Percentiles rank a stretch among this genome's conserved stretches.
These are phyloP conservation scores for Pseudogymnoascus sp. DNA, from an alignment of 2,329 filamentous ascomycete genomes.

Conservation along the genomic window DNA sequence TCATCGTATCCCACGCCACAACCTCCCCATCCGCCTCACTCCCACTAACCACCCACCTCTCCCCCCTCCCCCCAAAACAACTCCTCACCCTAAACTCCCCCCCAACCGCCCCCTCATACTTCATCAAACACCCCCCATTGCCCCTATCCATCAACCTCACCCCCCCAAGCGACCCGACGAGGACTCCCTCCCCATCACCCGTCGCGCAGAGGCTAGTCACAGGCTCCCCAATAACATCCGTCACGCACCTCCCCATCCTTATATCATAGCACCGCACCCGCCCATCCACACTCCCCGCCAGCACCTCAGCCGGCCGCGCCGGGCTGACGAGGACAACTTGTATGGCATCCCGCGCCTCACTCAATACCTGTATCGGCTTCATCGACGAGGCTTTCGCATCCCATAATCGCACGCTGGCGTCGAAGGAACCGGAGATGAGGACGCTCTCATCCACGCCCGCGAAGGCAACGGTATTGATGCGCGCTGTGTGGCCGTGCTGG, in stretches of 20 bases:
- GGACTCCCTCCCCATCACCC: conserved; percentile 62
- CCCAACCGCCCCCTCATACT: conserved; percentile 52
- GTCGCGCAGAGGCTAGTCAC: conserved; percentile 72
- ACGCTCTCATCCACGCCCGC: conserved; percentile 68
- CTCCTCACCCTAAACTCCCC: conserved; percentile 23
- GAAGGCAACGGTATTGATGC: conserved; percentile 74
- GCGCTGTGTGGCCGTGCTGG: conserved; percentile 36
- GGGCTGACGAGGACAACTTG: conserved; percentile 22
- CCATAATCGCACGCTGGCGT: conserved; percentile 71
- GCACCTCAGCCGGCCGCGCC: conserved; percentile 41
- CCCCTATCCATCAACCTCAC: conserved; percentile 74
- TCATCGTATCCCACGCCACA: conserved; percentile 80
- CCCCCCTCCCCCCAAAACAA: conserved; percentile 58
- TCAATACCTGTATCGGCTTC: conserved; percentile 64
- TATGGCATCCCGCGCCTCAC: conserved; percentile 64
- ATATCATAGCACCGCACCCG: conserved; percentile 76
- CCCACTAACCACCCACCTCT: conserved; percentile 71
- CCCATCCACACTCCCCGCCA: conserved; percentile 77
- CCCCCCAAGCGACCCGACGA: conserved; percentile 65
- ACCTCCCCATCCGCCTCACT: conserved; percentile 52
- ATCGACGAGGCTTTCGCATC: conserved; percentile 48
- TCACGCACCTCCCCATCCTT: conserved; percentile 60
- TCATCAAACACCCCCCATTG: conserved; percentile 64
- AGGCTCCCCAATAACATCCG: conserved; percentile 60
- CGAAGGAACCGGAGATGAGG: conserved; percentile 65